Percentiles rank a stretch among this genome's conserved stretches.
Conservation (phyloP, 1,139 yeast species). For the Yamadazyma triangularis region DNA sequence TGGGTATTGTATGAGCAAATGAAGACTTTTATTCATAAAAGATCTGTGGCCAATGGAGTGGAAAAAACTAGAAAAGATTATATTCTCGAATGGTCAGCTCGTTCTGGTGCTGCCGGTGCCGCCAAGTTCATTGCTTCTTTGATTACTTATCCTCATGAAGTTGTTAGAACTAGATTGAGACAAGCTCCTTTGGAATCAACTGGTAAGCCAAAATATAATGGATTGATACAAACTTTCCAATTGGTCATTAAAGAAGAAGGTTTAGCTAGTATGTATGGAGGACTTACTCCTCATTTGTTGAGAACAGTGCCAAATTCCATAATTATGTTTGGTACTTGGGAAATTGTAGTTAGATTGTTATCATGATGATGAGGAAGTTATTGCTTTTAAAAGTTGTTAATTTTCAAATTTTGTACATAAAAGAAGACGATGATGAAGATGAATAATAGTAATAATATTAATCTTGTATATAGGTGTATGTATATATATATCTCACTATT, state of each 20-base stretch:
- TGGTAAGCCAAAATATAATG: constrained; percentile 85
- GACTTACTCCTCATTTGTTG: constrained; percentile 91
- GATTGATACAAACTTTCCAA: constrained; percentile 81
- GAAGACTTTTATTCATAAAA: constrained; percentile 63
- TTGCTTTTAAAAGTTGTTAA: no score
- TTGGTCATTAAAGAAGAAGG: constrained; percentile 90
- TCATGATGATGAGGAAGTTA: no score
- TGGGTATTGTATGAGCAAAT: constrained; percentile 97
- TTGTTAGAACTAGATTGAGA: constrained; percentile 89
- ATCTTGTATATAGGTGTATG: no score
- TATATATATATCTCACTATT: no score
- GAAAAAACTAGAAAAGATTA: constrained; percentile 56
- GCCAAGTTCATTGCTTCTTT: constrained; percentile 93
- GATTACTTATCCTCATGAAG: constrained; percentile 96
- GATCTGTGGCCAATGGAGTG: constrained; percentile 45
- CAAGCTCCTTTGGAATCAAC: constrained; percentile 79
- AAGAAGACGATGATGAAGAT: no score
- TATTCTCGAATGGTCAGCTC: constrained; percentile 85
- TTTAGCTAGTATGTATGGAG: constrained; percentile 90
- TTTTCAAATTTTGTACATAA: no score
- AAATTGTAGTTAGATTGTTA: constrained; percentile 70
- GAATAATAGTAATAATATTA: no score
- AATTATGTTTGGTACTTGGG: constrained; percentile 99
- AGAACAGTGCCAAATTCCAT: constrained; percentile 97
- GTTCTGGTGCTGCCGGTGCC: constrained; percentile 97